phyloP scores from a whole-genome alignment of 331 rosid species.

The Acacia concinna region DNA sequence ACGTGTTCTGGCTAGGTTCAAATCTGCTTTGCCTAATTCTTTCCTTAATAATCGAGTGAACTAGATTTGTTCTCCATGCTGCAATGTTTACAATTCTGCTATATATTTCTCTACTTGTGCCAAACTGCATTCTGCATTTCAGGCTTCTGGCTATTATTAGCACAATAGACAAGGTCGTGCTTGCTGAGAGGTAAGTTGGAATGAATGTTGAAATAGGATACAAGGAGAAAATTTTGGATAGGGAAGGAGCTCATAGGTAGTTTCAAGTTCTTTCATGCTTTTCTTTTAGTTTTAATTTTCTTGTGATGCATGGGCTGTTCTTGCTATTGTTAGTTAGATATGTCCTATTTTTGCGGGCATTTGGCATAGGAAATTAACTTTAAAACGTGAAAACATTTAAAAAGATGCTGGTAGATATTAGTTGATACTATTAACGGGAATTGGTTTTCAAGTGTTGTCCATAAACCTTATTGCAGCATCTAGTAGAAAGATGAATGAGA shows the following conservation, averaged over 20 bases:
- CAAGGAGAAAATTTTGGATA: background rate
- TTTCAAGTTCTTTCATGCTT: background rate
- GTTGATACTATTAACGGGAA: background rate
- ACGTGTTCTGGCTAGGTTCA: background rate
- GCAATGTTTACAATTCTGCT: background rate
- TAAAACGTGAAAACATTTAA: background rate
- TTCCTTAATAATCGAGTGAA: background rate
- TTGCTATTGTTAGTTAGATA: background rate
- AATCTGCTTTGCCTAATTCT: background rate
- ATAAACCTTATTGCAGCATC: constrained; percentile 1
- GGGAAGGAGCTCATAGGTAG: background rate
- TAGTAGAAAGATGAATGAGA: background rate
- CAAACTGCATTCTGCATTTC: background rate
- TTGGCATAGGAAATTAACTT: background rate
- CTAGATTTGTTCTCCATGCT: background rate
- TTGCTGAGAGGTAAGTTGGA: background rate
- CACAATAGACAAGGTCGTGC: background rate
- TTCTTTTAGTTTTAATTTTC: background rate
- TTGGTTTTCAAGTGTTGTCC: background rate
- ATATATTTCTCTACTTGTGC: background rate
- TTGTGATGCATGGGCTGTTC: background rate
- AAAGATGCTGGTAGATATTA: background rate
- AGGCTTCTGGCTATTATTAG: background rate
- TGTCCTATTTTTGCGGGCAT: background rate
- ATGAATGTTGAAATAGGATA: background rate